Conservation (phyloP, 352 stramenopile genomes). For the Pythium dissotocum region DNA sequence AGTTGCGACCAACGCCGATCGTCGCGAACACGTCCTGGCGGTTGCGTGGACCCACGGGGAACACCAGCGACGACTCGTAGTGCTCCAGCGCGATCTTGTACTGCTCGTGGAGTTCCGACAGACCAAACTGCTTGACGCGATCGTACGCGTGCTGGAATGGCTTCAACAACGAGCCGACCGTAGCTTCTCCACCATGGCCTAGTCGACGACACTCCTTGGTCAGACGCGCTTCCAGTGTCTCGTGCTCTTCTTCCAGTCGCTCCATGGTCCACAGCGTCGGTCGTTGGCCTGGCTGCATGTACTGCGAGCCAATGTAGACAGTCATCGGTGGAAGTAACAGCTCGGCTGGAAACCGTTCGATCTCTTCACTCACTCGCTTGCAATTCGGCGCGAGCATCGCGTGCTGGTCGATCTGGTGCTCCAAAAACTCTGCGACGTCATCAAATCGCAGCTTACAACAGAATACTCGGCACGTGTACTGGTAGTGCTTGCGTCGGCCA, state of each 20-base stretch:
- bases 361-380: conserved; percentile 35
- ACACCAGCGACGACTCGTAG: conserved; percentile 55
- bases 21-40: conserved; percentile 17
- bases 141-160: conserved; percentile 47
- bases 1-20: conserved; percentile 29
- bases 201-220: background rate
- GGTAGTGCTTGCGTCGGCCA: background rate
- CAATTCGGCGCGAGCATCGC: conserved; percentile 43
- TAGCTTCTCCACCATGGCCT: background rate
- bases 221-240: conserved; percentile 31
- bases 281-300: conserved; percentile 29
- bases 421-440: conserved; percentile 43
- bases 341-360: conserved; percentile 36
- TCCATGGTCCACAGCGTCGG: conserved; percentile 51
- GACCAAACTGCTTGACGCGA: conserved; percentile 39
- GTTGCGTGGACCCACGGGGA: conserved; percentile 23
- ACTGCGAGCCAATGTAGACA: conserved; percentile 57
- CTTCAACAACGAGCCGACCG: conserved; percentile 9
- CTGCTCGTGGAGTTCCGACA: conserved; percentile 46
- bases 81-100: conserved; percentile 57
- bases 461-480: conserved; percentile 23
- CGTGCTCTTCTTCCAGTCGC: conserved; percentile 42
- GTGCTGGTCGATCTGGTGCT: conserved; percentile 62
- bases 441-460: conserved; percentile 29
- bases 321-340: conserved; percentile 44